A percentile compares a stretch with the other conserved stretches of the same genome.
Conservation (phyloP, 192 early-diverging fungal species). For the Backusella westeae region DNA sequence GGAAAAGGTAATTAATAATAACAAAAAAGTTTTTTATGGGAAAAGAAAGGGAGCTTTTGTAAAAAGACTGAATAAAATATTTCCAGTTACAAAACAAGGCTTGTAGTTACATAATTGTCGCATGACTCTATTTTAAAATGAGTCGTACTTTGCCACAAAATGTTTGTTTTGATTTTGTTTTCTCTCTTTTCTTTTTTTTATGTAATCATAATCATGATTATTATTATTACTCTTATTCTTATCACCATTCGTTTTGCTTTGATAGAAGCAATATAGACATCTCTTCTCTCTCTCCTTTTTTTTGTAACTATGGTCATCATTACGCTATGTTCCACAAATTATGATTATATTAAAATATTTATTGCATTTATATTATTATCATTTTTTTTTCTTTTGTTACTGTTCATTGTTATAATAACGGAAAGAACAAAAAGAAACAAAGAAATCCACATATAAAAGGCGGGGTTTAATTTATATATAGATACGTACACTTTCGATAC, state of each 20-base stretch:
- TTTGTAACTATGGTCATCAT: not conserved
- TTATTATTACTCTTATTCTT: not conserved
- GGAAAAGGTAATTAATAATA: not conserved
- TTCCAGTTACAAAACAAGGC: not conserved
- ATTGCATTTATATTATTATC: not conserved
- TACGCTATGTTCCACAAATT: not conserved
- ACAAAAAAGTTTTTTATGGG: not conserved
- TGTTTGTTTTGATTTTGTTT: not conserved
- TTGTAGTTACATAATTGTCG: conserved; percentile 2
- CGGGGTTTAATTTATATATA: not conserved
- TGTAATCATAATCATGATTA: not conserved
- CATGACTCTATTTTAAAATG: conserved; percentile 1
- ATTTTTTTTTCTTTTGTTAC: not conserved
- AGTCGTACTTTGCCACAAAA: not conserved
- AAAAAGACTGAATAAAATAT: not conserved
- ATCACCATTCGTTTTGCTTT: not conserved
- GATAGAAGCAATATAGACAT: too few species aligned
- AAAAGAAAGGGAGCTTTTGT: conserved; percentile 6
- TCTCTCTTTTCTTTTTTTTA: conserved; percentile 10
- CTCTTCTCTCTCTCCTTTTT: not conserved
- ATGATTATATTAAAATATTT: not conserved
- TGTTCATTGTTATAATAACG: not conserved
- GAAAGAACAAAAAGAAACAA: not conserved
- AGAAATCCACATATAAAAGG: not conserved
- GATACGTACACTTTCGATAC: not conserved